Conservation (phyloP, 495 filamentous ascomycete species). For the Penicillium coffeae region DNA sequence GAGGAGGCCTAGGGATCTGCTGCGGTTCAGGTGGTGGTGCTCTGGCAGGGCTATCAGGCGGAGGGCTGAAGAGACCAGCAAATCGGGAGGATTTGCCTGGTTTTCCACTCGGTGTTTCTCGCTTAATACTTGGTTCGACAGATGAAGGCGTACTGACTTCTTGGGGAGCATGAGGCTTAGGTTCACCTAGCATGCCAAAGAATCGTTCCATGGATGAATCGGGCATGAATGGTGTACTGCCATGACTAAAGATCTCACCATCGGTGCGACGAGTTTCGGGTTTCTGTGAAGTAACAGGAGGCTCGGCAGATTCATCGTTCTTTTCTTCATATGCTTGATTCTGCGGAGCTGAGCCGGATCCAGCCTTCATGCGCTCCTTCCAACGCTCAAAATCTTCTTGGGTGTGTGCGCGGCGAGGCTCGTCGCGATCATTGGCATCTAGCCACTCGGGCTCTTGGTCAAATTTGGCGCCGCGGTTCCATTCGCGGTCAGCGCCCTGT, state of each 20-base stretch:
- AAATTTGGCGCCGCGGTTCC: constrained; percentile 45
- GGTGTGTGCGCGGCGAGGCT: constrained; percentile 63
- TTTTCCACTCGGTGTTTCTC: constrained; percentile 24
- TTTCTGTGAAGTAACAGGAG: constrained; percentile 20
- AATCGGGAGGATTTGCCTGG: constrained; percentile 70
- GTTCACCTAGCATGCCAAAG: constrained; percentile 64
- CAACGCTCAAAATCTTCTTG: constrained; percentile 93
- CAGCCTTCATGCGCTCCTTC: constrained; percentile 86
- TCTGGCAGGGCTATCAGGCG: constrained; percentile 52
- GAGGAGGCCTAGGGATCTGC: constrained; percentile 17
- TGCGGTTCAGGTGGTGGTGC: constrained; percentile 52
- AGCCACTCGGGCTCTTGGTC: constrained; percentile 87
- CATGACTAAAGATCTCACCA: constrained; percentile 35
- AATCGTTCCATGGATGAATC: constrained; percentile 75
- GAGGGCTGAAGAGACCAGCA: constrained; percentile 72
- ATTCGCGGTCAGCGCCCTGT: constrained; percentile 61
- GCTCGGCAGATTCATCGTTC: constrained; percentile 32
- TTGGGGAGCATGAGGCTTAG: constrained; percentile 27
- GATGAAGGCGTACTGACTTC: constrained; percentile 22
- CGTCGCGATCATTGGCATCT: constrained; percentile 70
- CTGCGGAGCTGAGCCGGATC: constrained; percentile 27
- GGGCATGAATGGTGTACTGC: constrained; percentile 38
- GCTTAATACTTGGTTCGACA: constrained; percentile 26
- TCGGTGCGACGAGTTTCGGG: constrained; percentile 32
- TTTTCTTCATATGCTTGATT: constrained; percentile 45